Evolutionary conservation across 345 rosid species (phyloP), one percentile per base, ranked within the genome.

Genomic region (Nasturtium officinale): DNA sequence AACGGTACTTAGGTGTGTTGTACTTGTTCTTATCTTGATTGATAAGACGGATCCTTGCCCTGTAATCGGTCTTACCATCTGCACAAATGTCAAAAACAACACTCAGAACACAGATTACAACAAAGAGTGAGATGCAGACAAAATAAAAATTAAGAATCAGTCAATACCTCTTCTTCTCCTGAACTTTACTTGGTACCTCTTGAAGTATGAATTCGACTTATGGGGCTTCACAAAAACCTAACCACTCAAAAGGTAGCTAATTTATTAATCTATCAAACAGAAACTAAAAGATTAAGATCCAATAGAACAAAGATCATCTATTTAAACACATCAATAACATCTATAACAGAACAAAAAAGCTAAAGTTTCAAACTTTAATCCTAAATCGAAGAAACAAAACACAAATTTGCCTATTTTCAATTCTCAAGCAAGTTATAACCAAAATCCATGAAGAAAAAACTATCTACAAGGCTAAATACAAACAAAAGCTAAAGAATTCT

Each of bases 41-140:
- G 8, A 61, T 71, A 0, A 71, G 75, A 61, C 75, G 75, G 16
- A 71, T 91, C 66, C 97, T 86, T 7, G 96, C 96, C 30, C 96
- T 78, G 53, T 91, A 91, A 73, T 91, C 97, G 3, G 97, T 91
- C 86, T 91, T 91, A 10, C 97, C 97, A 71, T 69, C 97, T 91
- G 20, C 37, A 8, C 0, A 8, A 69, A 25, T n/a, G 42, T 9
- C 5, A 61, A 40, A 40, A 61, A n/a, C 35, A 42, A 26, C 9
- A 15, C 3, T 43, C 15, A 61, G 52, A n/a, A 26, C 33, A 53
- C 58, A 53, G 5, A 15, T 23, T 20, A 2, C 0, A 10, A 18
- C 10, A 59, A 35, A 35, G 46, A 59, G 46, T 23, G 8, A 51
- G n/a, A 3, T 20, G 9, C 5, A 16, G 51, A 51, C 47, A 23